These are phyloP conservation scores for Ephemerocybe angulata DNA, from an alignment of 768 basidiomycete species.

Conservation along the genomic window DNA sequence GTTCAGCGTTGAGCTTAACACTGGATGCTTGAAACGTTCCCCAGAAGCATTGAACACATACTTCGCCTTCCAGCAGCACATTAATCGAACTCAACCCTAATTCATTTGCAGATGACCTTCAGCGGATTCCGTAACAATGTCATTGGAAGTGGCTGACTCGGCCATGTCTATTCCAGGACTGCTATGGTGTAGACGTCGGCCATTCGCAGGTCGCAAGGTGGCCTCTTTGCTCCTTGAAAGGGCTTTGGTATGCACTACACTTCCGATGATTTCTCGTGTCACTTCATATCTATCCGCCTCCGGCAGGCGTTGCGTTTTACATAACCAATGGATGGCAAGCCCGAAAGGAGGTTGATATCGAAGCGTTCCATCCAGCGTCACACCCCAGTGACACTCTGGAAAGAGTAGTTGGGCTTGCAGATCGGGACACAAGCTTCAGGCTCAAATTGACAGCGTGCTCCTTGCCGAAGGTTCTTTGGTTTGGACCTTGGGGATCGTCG, in stretches of 20 bases:
- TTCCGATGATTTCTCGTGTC: not conserved
- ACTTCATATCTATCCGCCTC: not conserved
- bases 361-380: conserved; percentile 7
- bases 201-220: no score
- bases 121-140: conserved; percentile 5
- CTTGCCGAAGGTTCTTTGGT: conserved; percentile 13
- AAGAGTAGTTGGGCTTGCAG: conserved; percentile 9
- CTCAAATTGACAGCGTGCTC: conserved; percentile 7
- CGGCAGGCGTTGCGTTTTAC: conserved; percentile 2
- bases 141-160: not conserved
- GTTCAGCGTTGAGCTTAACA: not conserved
- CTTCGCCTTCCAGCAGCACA: not conserved
- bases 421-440: conserved; percentile 10
- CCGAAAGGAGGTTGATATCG: conserved; percentile 7
- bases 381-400: conserved; percentile 4
- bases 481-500: conserved; percentile 12
- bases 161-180: no score
- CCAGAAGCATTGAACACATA: not conserved
- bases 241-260: not conserved
- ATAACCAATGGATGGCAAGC: not conserved
- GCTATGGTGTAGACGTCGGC: no score
- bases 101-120: not conserved
- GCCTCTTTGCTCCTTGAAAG: not conserved
- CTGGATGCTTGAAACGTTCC: not conserved
- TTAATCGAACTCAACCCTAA: conserved; percentile 1